Evolutionary conservation across 225 moss, liverwort and hornwort species (phyloP).

Genomic region (Pseudisothecium myosuroides): DNA sequence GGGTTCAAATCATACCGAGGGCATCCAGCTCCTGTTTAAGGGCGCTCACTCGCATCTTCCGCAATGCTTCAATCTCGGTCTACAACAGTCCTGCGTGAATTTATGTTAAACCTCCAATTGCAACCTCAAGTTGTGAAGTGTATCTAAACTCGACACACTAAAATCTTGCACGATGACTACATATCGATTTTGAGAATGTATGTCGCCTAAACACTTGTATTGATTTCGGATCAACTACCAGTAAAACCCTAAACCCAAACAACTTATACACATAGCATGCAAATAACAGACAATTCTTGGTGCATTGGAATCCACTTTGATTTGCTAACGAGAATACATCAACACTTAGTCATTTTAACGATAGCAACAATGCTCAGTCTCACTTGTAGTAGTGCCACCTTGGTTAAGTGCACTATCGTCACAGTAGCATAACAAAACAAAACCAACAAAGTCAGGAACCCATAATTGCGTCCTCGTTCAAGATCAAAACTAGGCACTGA

Average conservation of each 20-base stretch:
- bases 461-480: background rate
- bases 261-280: background rate
- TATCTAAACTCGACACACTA: background rate
- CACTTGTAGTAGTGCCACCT: background rate
- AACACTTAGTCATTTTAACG: background rate
- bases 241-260: background rate
- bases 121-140: background rate
- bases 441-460: background rate
- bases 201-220: background rate
- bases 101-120: slow-evolving; percentile 6
- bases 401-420: background rate
- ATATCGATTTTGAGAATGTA: background rate
- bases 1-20: slow-evolving; percentile 15
- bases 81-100: slow-evolving; percentile 28
- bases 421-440: background rate
- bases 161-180: background rate
- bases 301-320: background rate
- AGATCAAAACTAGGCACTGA: background rate
- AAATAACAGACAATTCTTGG: background rate
- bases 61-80: slow-evolving; percentile 32
- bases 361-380: background rate
- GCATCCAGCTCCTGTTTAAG: slow-evolving; percentile 46
- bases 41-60: slow-evolving; percentile 40
- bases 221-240: background rate
- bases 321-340: background rate